Conservation (phyloP, 2,329 filamentous ascomycete species). For the Helotiales sp. region DNA sequence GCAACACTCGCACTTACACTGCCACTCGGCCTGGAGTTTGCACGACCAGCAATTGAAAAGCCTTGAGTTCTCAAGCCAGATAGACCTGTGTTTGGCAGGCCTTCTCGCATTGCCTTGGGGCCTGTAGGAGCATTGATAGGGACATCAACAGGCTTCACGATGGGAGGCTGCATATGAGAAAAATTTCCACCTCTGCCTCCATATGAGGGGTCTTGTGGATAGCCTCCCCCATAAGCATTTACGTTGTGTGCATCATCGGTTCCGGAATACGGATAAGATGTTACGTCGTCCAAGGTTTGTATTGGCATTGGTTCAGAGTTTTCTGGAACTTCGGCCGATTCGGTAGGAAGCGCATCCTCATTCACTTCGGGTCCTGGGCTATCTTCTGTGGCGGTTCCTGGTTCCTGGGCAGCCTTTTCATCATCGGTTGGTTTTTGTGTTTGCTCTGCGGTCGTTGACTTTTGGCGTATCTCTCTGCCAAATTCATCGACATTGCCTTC, state of each 20-base stretch:
- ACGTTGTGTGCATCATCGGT: slow-evolving; percentile 51
- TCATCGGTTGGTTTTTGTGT: slow-evolving; percentile 23
- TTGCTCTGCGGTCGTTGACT: slow-evolving; percentile 33
- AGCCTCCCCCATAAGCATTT: slow-evolving; percentile 43
- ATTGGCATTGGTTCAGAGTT: slow-evolving; percentile 39
- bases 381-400: slow-evolving; percentile 19
- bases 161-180: slow-evolving; percentile 42
- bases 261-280: slow-evolving; percentile 61
- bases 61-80: slow-evolving; percentile 59
- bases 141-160: slow-evolving; percentile 46
- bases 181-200: slow-evolving; percentile 48
- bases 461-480: slow-evolving; percentile 44
- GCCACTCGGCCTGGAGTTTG: slow-evolving; percentile 33
- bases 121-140: slow-evolving; percentile 83
- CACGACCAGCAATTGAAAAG: slow-evolving; percentile 46
- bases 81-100: slow-evolving; percentile 80
- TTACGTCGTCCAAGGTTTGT: slow-evolving; percentile 41
- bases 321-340: slow-evolving; percentile 17
- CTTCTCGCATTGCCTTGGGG: slow-evolving; percentile 92
- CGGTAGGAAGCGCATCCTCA: slow-evolving; percentile 23
- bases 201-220: slow-evolving; percentile 41
- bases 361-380: slow-evolving; percentile 23
- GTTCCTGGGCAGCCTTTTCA: slow-evolving; percentile 19
- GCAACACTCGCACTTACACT: slow-evolving; percentile 38
- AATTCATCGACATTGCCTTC: slow-evolving; percentile 45